phyloP scores from a whole-genome alignment of 2,329 filamentous ascomycete genomes.

The Teratosphaeria destructans region DNA sequence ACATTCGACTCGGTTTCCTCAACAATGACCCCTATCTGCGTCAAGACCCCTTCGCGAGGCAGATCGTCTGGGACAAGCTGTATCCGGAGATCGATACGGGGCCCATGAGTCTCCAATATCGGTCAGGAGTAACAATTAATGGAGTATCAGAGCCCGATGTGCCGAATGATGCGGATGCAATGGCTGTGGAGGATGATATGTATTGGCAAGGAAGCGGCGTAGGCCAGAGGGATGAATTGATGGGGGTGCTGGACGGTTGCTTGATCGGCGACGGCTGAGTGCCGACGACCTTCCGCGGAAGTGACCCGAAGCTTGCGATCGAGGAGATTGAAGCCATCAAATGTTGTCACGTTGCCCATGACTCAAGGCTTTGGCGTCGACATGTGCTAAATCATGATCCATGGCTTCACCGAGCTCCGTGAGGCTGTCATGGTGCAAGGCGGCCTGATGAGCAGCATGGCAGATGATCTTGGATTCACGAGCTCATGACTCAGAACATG shows the following conservation, averaged over 20 bases:
- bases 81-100: slow-evolving; percentile 9
- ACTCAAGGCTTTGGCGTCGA: too few relatives aligned
- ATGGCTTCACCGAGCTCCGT: neutral
- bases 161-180: slow-evolving; percentile 38
- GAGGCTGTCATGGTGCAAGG: too few relatives aligned
- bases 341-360: neutral
- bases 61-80: slow-evolving; percentile 46
- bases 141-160: slow-evolving; percentile 29
- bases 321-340: neutral
- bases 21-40: slow-evolving; percentile 66
- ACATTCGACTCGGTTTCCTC: slow-evolving; percentile 65
- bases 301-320: neutral
- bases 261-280: slow-evolving; percentile 13
- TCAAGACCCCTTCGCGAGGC: slow-evolving; percentile 65
- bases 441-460: too few relatives aligned
- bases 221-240: slow-evolving; percentile 20
- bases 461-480: too few relatives aligned
- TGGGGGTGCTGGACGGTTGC: slow-evolving; percentile 31
- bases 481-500: too few relatives aligned
- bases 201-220: slow-evolving; percentile 29
- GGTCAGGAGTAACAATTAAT: slow-evolving; percentile 52
- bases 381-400: neutral
- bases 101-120: slow-evolving; percentile 19
- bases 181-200: slow-evolving; percentile 23
- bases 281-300: neutral